Evolutionary conservation across 441 rosid species (phyloP).

Genomic region (Hypseocharis bilobata): DNA sequence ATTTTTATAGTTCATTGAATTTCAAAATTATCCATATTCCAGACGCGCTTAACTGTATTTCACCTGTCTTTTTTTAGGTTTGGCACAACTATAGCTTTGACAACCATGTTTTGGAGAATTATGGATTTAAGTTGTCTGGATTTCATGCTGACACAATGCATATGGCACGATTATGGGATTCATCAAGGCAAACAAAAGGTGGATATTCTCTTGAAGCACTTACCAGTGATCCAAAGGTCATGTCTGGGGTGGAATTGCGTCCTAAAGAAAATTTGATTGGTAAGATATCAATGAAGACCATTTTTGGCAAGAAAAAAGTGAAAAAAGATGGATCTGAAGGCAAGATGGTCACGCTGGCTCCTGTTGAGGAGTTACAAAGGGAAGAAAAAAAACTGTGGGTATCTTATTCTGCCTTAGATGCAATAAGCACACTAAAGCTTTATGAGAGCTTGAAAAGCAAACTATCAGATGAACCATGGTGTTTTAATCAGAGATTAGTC

Average conservation of each 20-base stretch:
- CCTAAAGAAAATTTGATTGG: slow-evolving; percentile 53
- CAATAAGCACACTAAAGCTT: slow-evolving; percentile 76
- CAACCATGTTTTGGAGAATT: slow-evolving; percentile 66
- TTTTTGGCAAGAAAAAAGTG: slow-evolving; percentile 70
- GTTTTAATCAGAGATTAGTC: slow-evolving; percentile 37
- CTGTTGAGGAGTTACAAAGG: slow-evolving; percentile 79
- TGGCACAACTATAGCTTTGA: slow-evolving; percentile 99
- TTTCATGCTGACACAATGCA: slow-evolving; percentile 97
- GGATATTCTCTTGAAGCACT: slow-evolving; percentile 97
- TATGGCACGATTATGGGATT: slow-evolving; percentile 94
- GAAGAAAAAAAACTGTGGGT: slow-evolving; percentile 68
- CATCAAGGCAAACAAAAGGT: slow-evolving; percentile 65
- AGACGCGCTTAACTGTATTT: background rate
- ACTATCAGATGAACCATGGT: slow-evolving; percentile 49
- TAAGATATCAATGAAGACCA: slow-evolving; percentile 76
- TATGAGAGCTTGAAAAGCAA: slow-evolving; percentile 62
- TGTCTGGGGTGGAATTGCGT: slow-evolving; percentile 33
- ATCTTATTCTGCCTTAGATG: slow-evolving; percentile 84
- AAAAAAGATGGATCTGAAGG: slow-evolving; percentile 94
- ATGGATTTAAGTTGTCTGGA: slow-evolving; percentile 66
- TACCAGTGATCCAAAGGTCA: slow-evolving; percentile 53
- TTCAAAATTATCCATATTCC: background rate
- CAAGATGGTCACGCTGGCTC: slow-evolving; percentile 49
- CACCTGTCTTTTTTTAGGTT: slow-evolving; percentile 37
- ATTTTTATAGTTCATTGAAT: background rate